Percentiles rank a stretch among this genome's conserved stretches.
Conservation (phyloP, 2,329 filamentous ascomycete genomes). For the Fusarium zealandicum region DNA sequence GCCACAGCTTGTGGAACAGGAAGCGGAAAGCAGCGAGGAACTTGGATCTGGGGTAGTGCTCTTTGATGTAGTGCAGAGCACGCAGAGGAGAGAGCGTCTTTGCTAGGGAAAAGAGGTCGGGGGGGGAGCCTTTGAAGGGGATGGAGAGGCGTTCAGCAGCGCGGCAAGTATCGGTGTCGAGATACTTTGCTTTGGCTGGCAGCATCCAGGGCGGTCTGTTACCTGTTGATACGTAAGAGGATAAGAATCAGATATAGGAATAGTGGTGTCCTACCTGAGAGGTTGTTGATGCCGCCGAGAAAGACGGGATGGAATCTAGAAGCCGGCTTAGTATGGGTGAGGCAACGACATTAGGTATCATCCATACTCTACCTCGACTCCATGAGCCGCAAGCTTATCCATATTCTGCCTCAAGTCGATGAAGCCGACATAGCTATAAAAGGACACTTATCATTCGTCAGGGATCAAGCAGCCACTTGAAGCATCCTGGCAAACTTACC, state of each 20-base stretch:
- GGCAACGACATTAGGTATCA: not conserved
- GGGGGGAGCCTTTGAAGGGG: conserved; percentile 48
- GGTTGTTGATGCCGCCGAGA: conserved; percentile 70
- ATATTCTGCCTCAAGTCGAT: conserved; percentile 65
- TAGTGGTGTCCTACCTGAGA: conserved; percentile 53
- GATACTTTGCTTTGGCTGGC: conserved; percentile 70
- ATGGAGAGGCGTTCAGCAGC: conserved; percentile 50
- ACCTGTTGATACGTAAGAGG: conserved; percentile 52
- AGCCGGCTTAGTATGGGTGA: not conserved
- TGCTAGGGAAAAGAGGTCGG: conserved; percentile 53
- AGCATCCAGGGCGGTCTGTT: conserved; percentile 79
- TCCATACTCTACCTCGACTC: conserved; percentile 70
- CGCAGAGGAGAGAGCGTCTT: conserved; percentile 66
- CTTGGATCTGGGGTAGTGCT: conserved; percentile 54
- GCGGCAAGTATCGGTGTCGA: conserved; percentile 51
- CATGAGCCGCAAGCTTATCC: conserved; percentile 61
- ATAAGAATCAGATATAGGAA: too few species aligned
- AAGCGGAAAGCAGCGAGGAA: conserved; percentile 63
- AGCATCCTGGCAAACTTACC: conserved; percentile 52
- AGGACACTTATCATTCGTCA: conserved; percentile 61
- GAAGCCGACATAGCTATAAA: conserved; percentile 65
- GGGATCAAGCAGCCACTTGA: not conserved
- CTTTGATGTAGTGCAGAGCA: conserved; percentile 71
- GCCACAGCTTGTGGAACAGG: conserved; percentile 70
- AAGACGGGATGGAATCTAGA: conserved; percentile 74